phyloP scores from a whole-genome alignment of 1,284 basidiomycete genomes.

The Sutorius eximius region DNA sequence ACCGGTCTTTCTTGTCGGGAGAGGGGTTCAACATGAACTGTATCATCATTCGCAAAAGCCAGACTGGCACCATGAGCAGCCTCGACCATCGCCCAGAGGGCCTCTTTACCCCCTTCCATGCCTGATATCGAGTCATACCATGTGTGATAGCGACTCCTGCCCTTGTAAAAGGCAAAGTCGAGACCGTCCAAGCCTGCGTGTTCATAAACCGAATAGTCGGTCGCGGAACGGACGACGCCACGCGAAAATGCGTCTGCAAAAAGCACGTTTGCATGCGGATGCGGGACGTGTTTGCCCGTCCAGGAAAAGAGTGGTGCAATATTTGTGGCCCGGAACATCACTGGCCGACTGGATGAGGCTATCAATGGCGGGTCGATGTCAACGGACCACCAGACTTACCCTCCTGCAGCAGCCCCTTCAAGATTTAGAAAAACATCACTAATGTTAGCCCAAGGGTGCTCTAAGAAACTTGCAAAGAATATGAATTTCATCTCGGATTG shows the following conservation, averaged over 20 bases:
- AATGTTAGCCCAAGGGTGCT: slow-evolving; percentile 71
- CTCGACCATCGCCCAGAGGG: slow-evolving; percentile 78
- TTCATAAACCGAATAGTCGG: slow-evolving; percentile 68
- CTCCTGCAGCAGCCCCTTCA: slow-evolving; percentile 78
- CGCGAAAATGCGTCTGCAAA: slow-evolving; percentile 64
- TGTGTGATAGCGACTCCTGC: slow-evolving; percentile 71
- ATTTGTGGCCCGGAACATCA: slow-evolving; percentile 66
- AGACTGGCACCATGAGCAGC: slow-evolving; percentile 53
- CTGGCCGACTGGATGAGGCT: slow-evolving; percentile 49
- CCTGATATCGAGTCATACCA: slow-evolving; percentile 60
- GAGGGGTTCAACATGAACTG: slow-evolving; percentile 14
- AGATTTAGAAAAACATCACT: slow-evolving; percentile 71
- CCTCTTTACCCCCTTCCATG: slow-evolving; percentile 49
- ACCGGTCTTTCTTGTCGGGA: slow-evolving; percentile 41
- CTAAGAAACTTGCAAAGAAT: slow-evolving; percentile 49
- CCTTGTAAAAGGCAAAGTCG: slow-evolving; percentile 73
- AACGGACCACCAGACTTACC: slow-evolving; percentile 43
- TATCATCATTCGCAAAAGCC: slow-evolving; percentile 48
- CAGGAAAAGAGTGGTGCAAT: slow-evolving; percentile 53
- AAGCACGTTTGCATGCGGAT: slow-evolving; percentile 68
- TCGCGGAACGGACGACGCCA: slow-evolving; percentile 61
- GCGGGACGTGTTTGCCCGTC: slow-evolving; percentile 44
- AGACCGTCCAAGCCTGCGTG: slow-evolving; percentile 57
- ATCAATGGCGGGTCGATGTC: slow-evolving; percentile 5
- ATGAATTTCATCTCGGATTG: slow-evolving; percentile 1